Evolutionary conservation across 2,329 filamentous ascomycete species (phyloP).

Genomic region (Berkeleyomyces rouxiae): DNA sequence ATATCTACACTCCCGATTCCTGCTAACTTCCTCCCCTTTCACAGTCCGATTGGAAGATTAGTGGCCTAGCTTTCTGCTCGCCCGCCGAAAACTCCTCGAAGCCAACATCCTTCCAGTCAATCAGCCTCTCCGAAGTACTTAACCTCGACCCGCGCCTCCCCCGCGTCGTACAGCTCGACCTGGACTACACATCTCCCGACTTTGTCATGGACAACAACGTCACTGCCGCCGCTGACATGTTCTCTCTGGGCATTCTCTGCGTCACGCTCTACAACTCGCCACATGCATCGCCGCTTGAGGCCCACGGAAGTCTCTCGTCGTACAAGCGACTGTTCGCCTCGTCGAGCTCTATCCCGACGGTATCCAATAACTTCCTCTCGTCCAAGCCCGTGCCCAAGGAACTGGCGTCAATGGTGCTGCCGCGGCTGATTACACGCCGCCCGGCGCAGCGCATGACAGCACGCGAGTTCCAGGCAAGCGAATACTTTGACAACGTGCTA

Average conservation of each 20-base stretch:
- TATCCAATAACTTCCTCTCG: constrained; percentile 69
- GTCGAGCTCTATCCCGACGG: constrained; percentile 60
- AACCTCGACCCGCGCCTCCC: constrained; percentile 77
- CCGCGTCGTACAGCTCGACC: constrained; percentile 64
- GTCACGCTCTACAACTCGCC: constrained; percentile 90
- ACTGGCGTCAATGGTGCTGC: constrained; percentile 57
- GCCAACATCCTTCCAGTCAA: constrained; percentile 57
- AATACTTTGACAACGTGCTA: constrained; percentile 92
- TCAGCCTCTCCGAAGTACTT: constrained; percentile 68
- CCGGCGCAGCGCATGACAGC: constrained; percentile 79
- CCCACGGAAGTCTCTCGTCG: constrained; percentile 60
- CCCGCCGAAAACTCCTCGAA: constrained; percentile 61
- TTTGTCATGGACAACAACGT: constrained; percentile 85
- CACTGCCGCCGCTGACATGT: constrained; percentile 74
- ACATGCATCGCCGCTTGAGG: constrained; percentile 70
- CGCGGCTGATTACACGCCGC: constrained; percentile 69
- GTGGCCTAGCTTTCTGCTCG: constrained; percentile 78
- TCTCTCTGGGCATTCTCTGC: constrained; percentile 77
- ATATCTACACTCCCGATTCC: neutral
- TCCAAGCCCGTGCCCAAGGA: constrained; percentile 66
- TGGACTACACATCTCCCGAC: constrained; percentile 90
- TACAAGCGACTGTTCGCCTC: constrained; percentile 76
- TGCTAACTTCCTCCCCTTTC: constrained; percentile 4
- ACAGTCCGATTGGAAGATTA: constrained; percentile 94
- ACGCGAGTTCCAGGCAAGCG: constrained; percentile 81